Evolutionary conservation across 768 basidiomycete genomes (phyloP), one percentile per base, ranked within the genome.

Genomic region (Podaxis rugospora): DNA sequence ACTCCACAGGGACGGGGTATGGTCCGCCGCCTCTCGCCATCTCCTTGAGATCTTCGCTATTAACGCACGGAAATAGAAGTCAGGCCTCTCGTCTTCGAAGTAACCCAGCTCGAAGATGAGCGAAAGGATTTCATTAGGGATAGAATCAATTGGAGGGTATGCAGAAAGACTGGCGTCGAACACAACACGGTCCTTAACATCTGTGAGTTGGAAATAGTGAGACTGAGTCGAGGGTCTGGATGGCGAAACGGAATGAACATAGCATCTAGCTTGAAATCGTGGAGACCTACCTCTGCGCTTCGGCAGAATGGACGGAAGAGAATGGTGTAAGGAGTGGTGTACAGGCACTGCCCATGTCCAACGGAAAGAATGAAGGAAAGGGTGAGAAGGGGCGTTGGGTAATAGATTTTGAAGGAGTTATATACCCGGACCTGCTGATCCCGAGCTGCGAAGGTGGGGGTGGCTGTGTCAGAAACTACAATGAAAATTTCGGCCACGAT

Each of bases 1-100:
- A 53, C 73, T 72, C 74, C 74, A 75, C 35, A 75, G 51, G 11
- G 73, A 70, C 21, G 73, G 71, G 1, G 72, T 73, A 28, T 66
- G 63, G 4, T 72, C 55, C 3, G 69, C 57, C 7, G 70, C 56
- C 25, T 66, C 46, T 1, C 68, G 68, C 55, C 71, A 67, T 50
- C 65, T 67, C 11, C 61, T 62, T 4, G 72, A 73, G 11, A 69
- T 65, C 36, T 69, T 62, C 11, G 52, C 56, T 13, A 66, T 55
- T 14, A 59, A 46, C 1, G 23, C 36, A 7, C 62, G 54, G 18
- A 66, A 57, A 36, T 46, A 21, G n/a, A 63, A 59, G 42, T 66
- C 50, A 2, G 60, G 61, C 11, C 23, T 21, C 42, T 52, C 59
- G 25, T 32, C 51, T 16, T 59, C 60, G 27, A 67, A 58, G 50